Evolutionary conservation across 495 filamentous ascomycete species (phyloP), one percentile per base, ranked within the genome.

Genomic region (Paragyromitra xinjiangensis): DNA sequence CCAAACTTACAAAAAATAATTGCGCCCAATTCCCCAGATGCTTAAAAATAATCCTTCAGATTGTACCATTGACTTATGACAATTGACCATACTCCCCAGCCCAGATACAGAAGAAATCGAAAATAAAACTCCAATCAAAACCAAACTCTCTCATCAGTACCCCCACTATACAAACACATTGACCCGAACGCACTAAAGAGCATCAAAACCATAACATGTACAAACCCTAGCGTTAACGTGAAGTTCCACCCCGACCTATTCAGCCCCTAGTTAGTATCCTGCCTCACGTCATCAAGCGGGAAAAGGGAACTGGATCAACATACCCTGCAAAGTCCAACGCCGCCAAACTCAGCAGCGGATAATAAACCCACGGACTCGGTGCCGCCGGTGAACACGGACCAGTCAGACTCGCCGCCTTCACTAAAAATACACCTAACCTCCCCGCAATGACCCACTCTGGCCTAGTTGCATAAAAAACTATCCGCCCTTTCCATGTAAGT

Each of bases 381-480:
- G 88, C 88, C n/a, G 88, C 83, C 0, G 92, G 91, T 14, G 85
- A 85, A 82, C 92, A 94, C 6, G 89, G 87, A 67, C 86, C 83
- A 11, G 87, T 86, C 1, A 89, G 78, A 2, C 87, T 87, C 14
- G 69, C 58, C 0, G 89, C 77, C 78, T 93, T 92, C 24, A 86
- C 45, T 7, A 90, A 81, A 75, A 92, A 90, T 3, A 91, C 74
- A 6, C 86, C 67, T 62, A 87, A 82, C 55, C 85, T 82, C 22
- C 82, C 69, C 4, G 83, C 76, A 1, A 85, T 69, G 1, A 82
- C 69, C 6, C 84, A 73, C 19, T 82, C 73, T 61, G 76, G 79
- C 12, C 68, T 64, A 58, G 76, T 80, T 34, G 80, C 56, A 34
- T 63, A 69, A 48, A 72, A 64, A 3, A 81, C 61, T 7, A 69